Evolutionary conservation across 148 eudicot genomes (phyloP).

Genomic region (Hydrangea macrophylla): DNA sequence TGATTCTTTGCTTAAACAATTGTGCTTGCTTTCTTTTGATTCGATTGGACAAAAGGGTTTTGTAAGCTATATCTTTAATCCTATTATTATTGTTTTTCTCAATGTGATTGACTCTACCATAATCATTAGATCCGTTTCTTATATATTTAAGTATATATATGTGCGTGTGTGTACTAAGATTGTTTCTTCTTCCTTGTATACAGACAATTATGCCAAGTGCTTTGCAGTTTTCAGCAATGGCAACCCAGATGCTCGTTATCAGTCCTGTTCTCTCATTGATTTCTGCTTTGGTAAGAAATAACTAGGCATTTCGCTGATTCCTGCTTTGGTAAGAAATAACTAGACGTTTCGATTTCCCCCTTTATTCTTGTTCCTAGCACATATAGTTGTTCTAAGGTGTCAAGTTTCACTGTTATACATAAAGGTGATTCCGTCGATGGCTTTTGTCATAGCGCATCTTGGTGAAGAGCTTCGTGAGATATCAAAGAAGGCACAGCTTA

Average conservation of each 20-base stretch:
- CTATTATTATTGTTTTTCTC: no score
- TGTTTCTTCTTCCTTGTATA: no score
- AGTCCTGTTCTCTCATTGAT: constrained; percentile 67
- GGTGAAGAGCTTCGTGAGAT: constrained; percentile 78
- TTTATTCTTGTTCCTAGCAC: background rate
- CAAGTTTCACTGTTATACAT: constrained; percentile 16
- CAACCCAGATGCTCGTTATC: constrained; percentile 74
- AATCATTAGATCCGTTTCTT: no score
- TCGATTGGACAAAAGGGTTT: no score
- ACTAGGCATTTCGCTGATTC: no score
- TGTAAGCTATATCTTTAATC: no score
- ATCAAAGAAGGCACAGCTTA: constrained; percentile 70
- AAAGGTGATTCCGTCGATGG: constrained; percentile 78
- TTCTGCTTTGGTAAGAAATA: constrained; percentile 74
- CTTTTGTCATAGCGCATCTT: constrained; percentile 54
- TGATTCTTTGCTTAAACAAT: no score
- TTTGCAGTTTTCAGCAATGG: constrained; percentile 85
- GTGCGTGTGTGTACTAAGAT: no score
- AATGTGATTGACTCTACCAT: no score
- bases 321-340: no score
- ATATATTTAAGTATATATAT: no score
- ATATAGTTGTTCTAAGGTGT: constrained; percentile 11
- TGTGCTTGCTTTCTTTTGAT: no score
- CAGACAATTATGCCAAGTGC: constrained; percentile 83
- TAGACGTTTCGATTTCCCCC: background rate